A percentile compares a stretch with the other conserved stretches of the same genome.
Conservation (phyloP, 1,284 basidiomycete species). For the Malassezia restricta region DNA sequence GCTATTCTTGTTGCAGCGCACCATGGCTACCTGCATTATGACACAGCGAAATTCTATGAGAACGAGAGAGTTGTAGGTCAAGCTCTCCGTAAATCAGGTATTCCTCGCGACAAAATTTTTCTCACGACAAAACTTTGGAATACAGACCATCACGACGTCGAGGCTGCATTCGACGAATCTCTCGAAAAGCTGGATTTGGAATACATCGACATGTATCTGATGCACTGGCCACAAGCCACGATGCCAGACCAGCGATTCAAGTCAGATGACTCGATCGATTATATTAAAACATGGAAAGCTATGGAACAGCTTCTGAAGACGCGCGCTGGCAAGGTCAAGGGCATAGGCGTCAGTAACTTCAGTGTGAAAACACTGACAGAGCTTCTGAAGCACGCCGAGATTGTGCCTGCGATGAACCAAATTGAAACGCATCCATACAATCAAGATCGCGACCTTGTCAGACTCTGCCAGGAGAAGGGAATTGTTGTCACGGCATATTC, state of each 20-base stretch:
- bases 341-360: slow-evolving; percentile 54
- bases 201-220: slow-evolving; percentile 52
- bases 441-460: slow-evolving; percentile 56
- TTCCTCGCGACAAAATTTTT: slow-evolving; percentile 67
- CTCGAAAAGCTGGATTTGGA: slow-evolving; percentile 59
- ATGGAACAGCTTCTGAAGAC: slow-evolving; percentile 36
- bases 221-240: slow-evolving; percentile 32
- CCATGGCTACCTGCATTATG: slow-evolving; percentile 28
- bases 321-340: slow-evolving; percentile 28
- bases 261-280: slow-evolving; percentile 18
- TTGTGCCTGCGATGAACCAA: slow-evolving; percentile 32
- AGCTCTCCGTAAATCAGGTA: slow-evolving; percentile 59
- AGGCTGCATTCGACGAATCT: slow-evolving; percentile 56
- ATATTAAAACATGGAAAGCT: slow-evolving; percentile 29
- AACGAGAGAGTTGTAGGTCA: slow-evolving; percentile 77
- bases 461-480: slow-evolving; percentile 57
- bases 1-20: slow-evolving; percentile 17
- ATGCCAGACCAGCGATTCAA: slow-evolving; percentile 14
- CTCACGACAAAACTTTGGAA: slow-evolving; percentile 71
- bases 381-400: slow-evolving; percentile 24
- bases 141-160: slow-evolving; percentile 32
- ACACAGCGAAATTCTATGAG: slow-evolving; percentile 32
- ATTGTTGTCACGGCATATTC: slow-evolving; percentile 72
- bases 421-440: slow-evolving; percentile 29
- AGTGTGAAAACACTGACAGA: slow-evolving; percentile 22